phyloP scores from a whole-genome alignment of 2,329 filamentous ascomycete genomes.

The Talaromyces albobiverticillius region DNA sequence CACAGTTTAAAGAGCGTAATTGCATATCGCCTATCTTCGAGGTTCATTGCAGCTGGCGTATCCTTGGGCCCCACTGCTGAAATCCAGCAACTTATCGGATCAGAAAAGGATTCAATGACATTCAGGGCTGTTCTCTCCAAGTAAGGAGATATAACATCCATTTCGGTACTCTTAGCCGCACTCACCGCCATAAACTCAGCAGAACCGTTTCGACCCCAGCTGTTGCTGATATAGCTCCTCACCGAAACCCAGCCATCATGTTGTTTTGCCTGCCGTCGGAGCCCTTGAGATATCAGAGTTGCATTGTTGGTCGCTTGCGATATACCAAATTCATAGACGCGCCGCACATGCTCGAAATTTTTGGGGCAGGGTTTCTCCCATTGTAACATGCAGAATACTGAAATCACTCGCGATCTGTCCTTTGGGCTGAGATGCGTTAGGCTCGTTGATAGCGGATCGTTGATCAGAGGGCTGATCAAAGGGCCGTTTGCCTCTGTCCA shows the following conservation, averaged over 20 bases:
- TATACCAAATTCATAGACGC: neutral
- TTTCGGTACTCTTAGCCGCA: neutral
- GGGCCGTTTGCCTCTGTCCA: neutral
- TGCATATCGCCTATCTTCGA: neutral
- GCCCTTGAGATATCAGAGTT: neutral
- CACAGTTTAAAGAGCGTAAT: neutral
- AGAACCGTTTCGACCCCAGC: neutral
- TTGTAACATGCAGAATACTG: neutral
- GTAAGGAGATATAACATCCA: neutral
- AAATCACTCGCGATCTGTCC: neutral
- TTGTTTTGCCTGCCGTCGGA: neutral
- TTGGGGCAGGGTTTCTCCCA: neutral
- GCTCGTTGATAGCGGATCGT: neutral
- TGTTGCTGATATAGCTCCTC: neutral
- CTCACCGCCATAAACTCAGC: neutral
- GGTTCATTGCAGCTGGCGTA: neutral
- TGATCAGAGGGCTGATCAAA: neutral
- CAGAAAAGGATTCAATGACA: neutral
- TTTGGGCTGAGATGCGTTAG: neutral
- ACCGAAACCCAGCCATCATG: neutral
- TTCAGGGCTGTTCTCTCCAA: neutral
- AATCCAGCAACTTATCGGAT: neutral
- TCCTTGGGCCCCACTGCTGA: neutral
- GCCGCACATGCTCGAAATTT: neutral
- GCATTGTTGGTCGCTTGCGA: neutral